Evolutionary conservation across 805 yeast species (phyloP), one percentile per base, ranked within the genome.

Genomic region (Metschnikowia chrysomelidarum): DNA sequence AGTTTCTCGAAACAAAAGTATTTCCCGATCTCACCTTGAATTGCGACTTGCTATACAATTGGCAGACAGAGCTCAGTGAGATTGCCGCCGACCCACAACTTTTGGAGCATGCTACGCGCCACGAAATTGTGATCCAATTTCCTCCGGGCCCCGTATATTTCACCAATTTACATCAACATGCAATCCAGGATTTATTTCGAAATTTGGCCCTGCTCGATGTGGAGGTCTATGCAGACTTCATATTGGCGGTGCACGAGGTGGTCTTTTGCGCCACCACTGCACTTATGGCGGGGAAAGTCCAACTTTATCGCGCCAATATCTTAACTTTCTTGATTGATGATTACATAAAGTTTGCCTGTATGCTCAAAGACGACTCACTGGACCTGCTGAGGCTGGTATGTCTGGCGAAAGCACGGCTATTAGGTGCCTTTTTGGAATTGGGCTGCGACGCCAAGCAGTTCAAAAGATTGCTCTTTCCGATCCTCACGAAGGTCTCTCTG

Each of bases 31-130:
- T 47, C 39, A 40, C 44, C 8, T 38, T 66, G 39, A 58, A 66
- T 36, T 43, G 35, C 19, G 57, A 53, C 7, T 40, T 56, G n/a
- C 49, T 67, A 7, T 25, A 32, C 24, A 57, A 60, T 38, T 67
- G 71, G 71, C 64, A 62, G 42, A 39, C 58, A 4, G 71, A 66
- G 22, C 43, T 64, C 23, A 30, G 47, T 5, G 67, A 63, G 28
- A 38, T 39, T 16, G 33, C 53, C 5, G 33, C 45, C 6, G 59
- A 59, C 37, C 40, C 36, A 2, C 36, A 45, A 7, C 34, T 38
- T 10, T 49, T 64, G 24, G 25, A 44, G 15, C 13, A 26, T 5
- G 43, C 56, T 5, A 44, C 54, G 4, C 41, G 61, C 11, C 55
- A 53, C 14, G 58, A 60, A 13, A 54, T 54, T 19, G 41, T 63